Conservation (phyloP, 768 basidiomycete species). For the Termitomyces sp. region DNA sequence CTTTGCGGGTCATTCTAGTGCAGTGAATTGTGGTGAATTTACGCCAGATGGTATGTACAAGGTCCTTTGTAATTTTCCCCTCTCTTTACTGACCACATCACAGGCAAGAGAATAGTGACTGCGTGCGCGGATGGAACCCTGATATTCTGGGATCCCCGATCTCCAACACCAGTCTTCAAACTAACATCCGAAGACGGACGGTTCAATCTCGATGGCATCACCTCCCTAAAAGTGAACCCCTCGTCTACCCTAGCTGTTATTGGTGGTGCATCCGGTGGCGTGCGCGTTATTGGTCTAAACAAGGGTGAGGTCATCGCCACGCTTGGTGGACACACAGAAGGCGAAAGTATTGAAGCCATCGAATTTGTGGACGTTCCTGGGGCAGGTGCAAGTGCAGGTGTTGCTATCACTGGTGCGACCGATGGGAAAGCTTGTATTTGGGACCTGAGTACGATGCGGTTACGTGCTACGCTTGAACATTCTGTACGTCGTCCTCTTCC, state of each 20-base stretch:
- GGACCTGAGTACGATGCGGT: constrained; percentile 84
- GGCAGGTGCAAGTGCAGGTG: constrained; percentile 44
- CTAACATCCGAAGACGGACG: constrained; percentile 64
- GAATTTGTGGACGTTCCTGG: constrained; percentile 76
- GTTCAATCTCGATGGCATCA: constrained; percentile 80
- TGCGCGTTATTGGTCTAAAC: constrained; percentile 81
- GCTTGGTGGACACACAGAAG: constrained; percentile 79
- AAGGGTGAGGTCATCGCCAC: constrained; percentile 79
- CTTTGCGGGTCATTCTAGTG: constrained; percentile 82
- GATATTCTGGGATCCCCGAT: constrained; percentile 90
- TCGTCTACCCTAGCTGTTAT: constrained; percentile 88
- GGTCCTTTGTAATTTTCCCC: neutral
- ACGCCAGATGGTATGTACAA: constrained; percentile 71
- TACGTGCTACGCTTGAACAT: constrained; percentile 79
- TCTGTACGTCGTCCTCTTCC: constrained; percentile 41
- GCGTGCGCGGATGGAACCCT: constrained; percentile 78
- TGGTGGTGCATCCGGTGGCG: constrained; percentile 79
- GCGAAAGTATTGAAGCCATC: constrained; percentile 84
- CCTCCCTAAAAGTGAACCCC: constrained; percentile 77
- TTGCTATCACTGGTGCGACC: constrained; percentile 83
- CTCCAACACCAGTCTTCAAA: constrained; percentile 74
- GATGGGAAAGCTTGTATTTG: constrained; percentile 94
- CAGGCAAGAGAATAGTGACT: constrained; percentile 86
- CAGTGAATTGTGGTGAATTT: constrained; percentile 85
- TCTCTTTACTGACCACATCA: constrained; percentile 1